Evolutionary conservation across 1,139 yeast species (phyloP).

Genomic region (Hyphopichia pseudoburtonii): DNA sequence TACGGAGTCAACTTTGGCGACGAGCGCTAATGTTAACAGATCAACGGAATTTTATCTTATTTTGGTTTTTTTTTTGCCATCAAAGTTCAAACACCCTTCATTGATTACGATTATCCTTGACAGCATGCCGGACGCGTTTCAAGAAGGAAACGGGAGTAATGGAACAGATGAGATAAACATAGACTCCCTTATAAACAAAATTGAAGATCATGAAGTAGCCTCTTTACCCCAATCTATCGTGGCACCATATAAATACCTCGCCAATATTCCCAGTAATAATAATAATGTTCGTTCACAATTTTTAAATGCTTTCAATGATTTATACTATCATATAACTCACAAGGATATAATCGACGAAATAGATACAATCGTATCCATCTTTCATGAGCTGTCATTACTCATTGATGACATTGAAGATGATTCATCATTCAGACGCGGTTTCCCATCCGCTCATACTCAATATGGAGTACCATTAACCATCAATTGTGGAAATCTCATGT

Average conservation of each 20-base stretch:
- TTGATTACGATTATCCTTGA: too few species aligned
- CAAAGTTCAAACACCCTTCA: too few species aligned
- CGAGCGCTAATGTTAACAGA: too few species aligned
- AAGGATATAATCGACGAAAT: slow-evolving; percentile 17
- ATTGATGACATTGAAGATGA: slow-evolving; percentile 88
- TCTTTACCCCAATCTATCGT: slow-evolving; percentile 11
- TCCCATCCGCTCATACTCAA: slow-evolving; percentile 72
- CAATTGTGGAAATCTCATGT: slow-evolving; percentile 80
- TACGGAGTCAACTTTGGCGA: too few species aligned
- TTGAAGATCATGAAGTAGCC: slow-evolving; percentile 9
- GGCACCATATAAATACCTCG: slow-evolving; percentile 31
- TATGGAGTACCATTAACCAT: slow-evolving; percentile 79
- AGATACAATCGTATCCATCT: slow-evolving; percentile 25
- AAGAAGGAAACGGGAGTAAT: too few species aligned
- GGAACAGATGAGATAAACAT: slow-evolving; percentile 8
- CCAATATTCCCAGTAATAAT: slow-evolving; percentile 33
- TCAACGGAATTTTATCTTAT: too few species aligned
- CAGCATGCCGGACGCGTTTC: too few species aligned
- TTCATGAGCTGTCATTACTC: slow-evolving; percentile 31
- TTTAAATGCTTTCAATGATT: slow-evolving; percentile 31
- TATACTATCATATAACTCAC: slow-evolving; percentile 26
- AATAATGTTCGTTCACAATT: slow-evolving; percentile 28
- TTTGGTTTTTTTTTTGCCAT: too few species aligned
- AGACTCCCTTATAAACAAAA: slow-evolving; percentile 11
- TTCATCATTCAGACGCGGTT: slow-evolving; percentile 69